These are phyloP conservation scores for Actinomucor elegans DNA, from an alignment of 371 early-diverging fungal species.

Conservation along the genomic window DNA sequence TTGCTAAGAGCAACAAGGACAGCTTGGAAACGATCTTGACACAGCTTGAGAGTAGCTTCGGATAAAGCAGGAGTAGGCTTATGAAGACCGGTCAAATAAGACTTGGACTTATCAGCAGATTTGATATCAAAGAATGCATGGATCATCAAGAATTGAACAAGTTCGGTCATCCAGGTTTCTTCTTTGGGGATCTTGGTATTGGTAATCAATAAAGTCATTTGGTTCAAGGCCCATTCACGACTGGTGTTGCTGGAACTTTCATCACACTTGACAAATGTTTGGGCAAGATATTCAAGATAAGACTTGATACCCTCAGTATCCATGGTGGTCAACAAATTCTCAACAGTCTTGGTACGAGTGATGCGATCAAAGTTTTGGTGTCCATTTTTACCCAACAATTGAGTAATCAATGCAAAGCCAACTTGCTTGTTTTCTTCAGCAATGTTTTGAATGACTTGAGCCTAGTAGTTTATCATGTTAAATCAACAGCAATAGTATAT, in stretches of 20 bases:
- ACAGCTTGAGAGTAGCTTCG: constrained; percentile 49
- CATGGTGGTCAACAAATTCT: constrained; percentile 70
- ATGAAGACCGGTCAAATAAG: constrained; percentile 33
- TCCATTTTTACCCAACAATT: constrained; percentile 70
- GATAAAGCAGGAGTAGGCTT: constrained; percentile 62
- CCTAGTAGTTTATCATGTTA: too few relatives aligned
- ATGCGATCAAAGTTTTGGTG: constrained; percentile 73
- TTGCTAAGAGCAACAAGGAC: constrained; percentile 69
- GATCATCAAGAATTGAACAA: constrained; percentile 68
- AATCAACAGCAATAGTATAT: too few relatives aligned
- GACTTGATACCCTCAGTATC: constrained; percentile 65
- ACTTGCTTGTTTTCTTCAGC: constrained; percentile 39
- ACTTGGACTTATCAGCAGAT: constrained; percentile 30
- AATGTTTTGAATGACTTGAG: constrained; percentile 49
- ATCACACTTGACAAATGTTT: constrained; percentile 53
- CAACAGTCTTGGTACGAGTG: constrained; percentile 77
- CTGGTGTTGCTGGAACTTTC: constrained; percentile 33
- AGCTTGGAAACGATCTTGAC: constrained; percentile 60
- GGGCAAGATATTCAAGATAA: constrained; percentile 73
- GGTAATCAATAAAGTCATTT: constrained; percentile 74
- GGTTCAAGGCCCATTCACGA: constrained; percentile 81
- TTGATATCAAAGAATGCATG: constrained; percentile 73
- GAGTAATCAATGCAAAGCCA: constrained; percentile 57
- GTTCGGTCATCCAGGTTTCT: constrained; percentile 63
- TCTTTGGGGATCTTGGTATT: constrained; percentile 73